Evolutionary conservation across 805 yeast genomes (phyloP), one percentile per base, ranked within the genome.

Genomic region (Torulaspora gathmanii): DNA sequence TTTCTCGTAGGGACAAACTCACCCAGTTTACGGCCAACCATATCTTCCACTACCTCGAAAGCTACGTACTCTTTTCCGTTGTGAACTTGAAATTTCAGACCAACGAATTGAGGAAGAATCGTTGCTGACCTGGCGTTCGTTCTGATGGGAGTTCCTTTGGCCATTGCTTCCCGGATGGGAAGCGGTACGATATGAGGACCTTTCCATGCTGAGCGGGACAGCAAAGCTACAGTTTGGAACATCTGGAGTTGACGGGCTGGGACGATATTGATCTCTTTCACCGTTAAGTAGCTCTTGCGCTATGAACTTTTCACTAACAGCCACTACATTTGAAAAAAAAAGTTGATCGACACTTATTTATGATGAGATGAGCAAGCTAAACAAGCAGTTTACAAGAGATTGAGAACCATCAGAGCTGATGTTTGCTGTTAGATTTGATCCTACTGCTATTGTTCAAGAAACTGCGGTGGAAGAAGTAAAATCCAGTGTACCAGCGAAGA

Each of bases 121-220:
- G 98, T 93, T 62, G 98, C 93, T 28, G 91, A 72, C 64, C 99
- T 79, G 34, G 97, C 96, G 57, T 89, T 87, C n/a, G 99, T 93
- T 70, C 96, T 77, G 50, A 93, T 86, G 3, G 98, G 95, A 1
- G 86, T 77, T 15, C 86, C 86, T 43, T 82, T 82, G 52, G 80
- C 79, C 49, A 82, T 70, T 26, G 98, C 97, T 54, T 87, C 83
- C 30, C 83, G 83, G 33, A 93, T 76, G n/a, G 98, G 98, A 28
- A 93, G 75, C 4, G 98, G 96, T 17, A 91, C 98, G 50, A 93
- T 83, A 58, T 83, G 84, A 2, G 99, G 99, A 27, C 97, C 83
- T 59, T 79, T 79, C 83, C 83, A 79, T 0, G 76, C 79, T 0
- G 83, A 75, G 45, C 83, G 71, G 17, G 74, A 71, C 36, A 78